phyloP scores from a whole-genome alignment of 2,329 filamentous ascomycete genomes.

The Fusarium sulawesiense region DNA sequence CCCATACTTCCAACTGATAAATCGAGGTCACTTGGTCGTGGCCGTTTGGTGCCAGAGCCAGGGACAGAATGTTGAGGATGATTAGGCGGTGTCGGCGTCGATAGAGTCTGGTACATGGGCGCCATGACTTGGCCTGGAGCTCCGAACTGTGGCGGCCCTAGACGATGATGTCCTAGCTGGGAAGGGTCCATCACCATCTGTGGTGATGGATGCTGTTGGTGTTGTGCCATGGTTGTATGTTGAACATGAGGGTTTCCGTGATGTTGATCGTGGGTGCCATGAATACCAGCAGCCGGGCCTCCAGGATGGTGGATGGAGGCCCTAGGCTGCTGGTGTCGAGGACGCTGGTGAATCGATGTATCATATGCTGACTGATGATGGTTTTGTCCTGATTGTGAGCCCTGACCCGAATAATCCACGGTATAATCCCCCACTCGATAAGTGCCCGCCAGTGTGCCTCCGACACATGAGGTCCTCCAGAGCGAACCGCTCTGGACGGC shows the following conservation, averaged over 20 bases:
- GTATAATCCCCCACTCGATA: slow-evolving; percentile 80
- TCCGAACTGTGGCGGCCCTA: slow-evolving; percentile 66
- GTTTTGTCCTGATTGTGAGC: slow-evolving; percentile 71
- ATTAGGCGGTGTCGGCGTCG: slow-evolving; percentile 53
- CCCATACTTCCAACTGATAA: slow-evolving; percentile 62
- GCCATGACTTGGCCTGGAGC: slow-evolving; percentile 60
- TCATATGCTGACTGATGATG: slow-evolving; percentile 74
- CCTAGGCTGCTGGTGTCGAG: slow-evolving; percentile 57
- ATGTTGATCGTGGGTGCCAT: slow-evolving; percentile 56
- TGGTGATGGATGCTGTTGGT: slow-evolving; percentile 62
- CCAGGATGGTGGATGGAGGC: slow-evolving; percentile 62
- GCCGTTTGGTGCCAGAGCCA: slow-evolving; percentile 60
- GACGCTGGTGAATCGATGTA: slow-evolving; percentile 52
- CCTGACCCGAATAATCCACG: slow-evolving; percentile 79
- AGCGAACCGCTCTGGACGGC: slow-evolving; percentile 80
- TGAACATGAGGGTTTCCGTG: slow-evolving; percentile 51
- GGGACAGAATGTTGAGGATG: slow-evolving; percentile 46
- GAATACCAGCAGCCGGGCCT: slow-evolving; percentile 56
- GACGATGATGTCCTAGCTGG: slow-evolving; percentile 64
- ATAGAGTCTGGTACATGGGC: slow-evolving; percentile 64
- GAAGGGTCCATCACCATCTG: slow-evolving; percentile 67
- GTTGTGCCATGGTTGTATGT: slow-evolving; percentile 54
- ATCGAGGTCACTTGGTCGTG: slow-evolving; percentile 69
- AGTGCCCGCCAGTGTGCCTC: slow-evolving; percentile 78
- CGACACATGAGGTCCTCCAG: slow-evolving; percentile 80